phyloP scores from a whole-genome alignment of 345 rosid species.

The Bretschneidera sinensis region DNA sequence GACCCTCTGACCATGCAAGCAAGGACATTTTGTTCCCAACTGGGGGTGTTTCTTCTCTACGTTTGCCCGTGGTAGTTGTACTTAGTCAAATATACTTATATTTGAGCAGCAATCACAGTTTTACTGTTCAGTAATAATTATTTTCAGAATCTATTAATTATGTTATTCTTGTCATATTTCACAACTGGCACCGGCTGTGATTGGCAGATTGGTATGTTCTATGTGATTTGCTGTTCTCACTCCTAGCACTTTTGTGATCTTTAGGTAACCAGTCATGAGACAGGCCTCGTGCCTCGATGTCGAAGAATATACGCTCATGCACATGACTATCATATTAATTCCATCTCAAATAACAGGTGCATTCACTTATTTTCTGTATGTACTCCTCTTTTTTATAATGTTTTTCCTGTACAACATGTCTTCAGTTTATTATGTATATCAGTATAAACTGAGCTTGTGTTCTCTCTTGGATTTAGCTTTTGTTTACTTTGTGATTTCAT shows the following conservation, averaged over 20 bases:
- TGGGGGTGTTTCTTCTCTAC: conserved; percentile 66
- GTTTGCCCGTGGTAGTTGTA: conserved; percentile 88
- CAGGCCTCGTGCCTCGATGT: conserved; percentile 7
- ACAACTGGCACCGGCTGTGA: not conserved
- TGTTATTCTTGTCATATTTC: conserved; percentile 2
- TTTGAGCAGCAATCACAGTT: no score
- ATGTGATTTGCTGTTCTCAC: conserved; percentile 9
- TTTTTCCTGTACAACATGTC: no score
- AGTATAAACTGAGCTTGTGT: no score
- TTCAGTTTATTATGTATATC: no score
- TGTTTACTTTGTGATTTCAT: no score
- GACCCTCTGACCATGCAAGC: conserved; percentile 27
- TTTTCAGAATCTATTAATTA: not conserved
- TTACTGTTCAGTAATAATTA: conserved; percentile 5
- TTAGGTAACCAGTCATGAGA: conserved; percentile 13
- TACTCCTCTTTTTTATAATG: no score
- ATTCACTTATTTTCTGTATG: no score
- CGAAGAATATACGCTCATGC: no score
- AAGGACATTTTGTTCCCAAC: conserved; percentile 52
- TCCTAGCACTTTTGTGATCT: conserved; percentile 7
- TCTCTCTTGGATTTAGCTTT: no score
- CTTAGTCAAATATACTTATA: conserved; percentile 22
- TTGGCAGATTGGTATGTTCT: conserved; percentile 1
- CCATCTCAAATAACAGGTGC: conserved; percentile 84
- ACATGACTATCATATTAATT: conserved; percentile 61